Evolutionary conservation across 192 early-diverging fungal genomes (phyloP).

Genomic region (Coemansia sp.): DNA sequence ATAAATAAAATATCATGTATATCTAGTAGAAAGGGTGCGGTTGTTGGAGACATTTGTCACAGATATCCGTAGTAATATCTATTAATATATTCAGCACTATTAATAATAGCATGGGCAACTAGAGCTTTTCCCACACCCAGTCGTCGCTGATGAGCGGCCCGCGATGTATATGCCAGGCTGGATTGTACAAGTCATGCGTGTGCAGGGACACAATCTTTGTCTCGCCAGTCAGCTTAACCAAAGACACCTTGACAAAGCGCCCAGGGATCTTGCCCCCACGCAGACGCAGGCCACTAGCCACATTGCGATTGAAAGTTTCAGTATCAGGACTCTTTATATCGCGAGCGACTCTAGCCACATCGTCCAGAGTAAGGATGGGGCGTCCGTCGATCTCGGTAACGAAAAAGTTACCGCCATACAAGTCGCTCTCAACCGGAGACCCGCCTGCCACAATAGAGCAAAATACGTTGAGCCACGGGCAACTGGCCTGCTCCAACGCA

Average conservation of each 20-base stretch:
- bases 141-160: conserved; percentile 23
- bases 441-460: neutral
- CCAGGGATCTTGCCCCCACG: conserved; percentile 27
- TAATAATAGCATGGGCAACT: conserved; percentile 6
- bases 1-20: neutral
- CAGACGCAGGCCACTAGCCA: conserved; percentile 7
- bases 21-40: neutral
- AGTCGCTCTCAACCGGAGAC: neutral
- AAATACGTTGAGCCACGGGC: conserved; percentile 17
- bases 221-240: conserved; percentile 15
- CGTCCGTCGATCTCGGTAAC: conserved; percentile 20
- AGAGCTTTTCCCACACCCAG: conserved; percentile 26
- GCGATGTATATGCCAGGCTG: conserved; percentile 29
- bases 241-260: conserved; percentile 21
- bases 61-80: neutral
- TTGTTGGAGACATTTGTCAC: neutral
- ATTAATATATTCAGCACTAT: neutral
- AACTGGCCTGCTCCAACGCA: conserved; percentile 13
- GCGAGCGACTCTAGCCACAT: conserved; percentile 10
- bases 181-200: conserved; percentile 40
- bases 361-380: conserved; percentile 25
- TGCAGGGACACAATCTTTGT: conserved; percentile 14
- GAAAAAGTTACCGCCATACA: conserved; percentile 1
- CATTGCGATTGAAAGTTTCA: conserved; percentile 9
- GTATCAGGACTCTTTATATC: conserved; percentile 5